Evolutionary conservation across 805 yeast genomes (phyloP), one percentile per base, ranked within the genome.

Genomic region (Candida ortonii): DNA sequence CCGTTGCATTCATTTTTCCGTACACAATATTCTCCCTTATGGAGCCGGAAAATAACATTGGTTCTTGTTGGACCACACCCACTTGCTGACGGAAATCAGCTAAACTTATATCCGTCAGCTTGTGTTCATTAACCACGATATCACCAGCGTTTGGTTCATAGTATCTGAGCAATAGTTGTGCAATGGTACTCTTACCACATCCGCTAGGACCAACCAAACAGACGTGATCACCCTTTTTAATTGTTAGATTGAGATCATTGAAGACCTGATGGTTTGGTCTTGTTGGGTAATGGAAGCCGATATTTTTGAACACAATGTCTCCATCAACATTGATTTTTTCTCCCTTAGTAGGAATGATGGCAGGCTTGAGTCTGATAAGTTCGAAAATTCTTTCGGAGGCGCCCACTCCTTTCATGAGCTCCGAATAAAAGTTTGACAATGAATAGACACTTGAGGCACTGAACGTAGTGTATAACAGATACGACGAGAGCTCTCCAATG

Each of bases 181-280:
- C 72, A 3, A 90, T 76, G 0, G 97, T 89, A 12, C 95, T 85
- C 57, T 90, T 90, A 16, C 97, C 97, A 41, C 95, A 84, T 2
- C 97, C 97, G 21, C 94, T 82, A n/a, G 96, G 96, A 2, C 97
- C 97, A 12, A 89, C 97, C 39, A 90, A 74, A 55, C 97, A 89
- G 11, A 89, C 79, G 50, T 90, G 90, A 47, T 86, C 89, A 10
- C 97, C 97, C 21, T 84, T 78, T 11, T 66, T 57, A 28, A 90
- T 79, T 2, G 62, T 67, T 37, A 90, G 66, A 44, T 75, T 67
- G 36, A 89, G 61, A 15, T 72, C 64, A 2, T 65, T 49, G 61
- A 90, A 87, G 16, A 90, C 81, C 13, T 61, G 59, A 27, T 80
- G 76, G 37, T 84, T 78, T 12, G 79, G 78, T 43, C 97, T 73